These are phyloP conservation scores for Colletotrichum sp. DNA, from an alignment of 2,329 filamentous ascomycete genomes.

Conservation along the genomic window DNA sequence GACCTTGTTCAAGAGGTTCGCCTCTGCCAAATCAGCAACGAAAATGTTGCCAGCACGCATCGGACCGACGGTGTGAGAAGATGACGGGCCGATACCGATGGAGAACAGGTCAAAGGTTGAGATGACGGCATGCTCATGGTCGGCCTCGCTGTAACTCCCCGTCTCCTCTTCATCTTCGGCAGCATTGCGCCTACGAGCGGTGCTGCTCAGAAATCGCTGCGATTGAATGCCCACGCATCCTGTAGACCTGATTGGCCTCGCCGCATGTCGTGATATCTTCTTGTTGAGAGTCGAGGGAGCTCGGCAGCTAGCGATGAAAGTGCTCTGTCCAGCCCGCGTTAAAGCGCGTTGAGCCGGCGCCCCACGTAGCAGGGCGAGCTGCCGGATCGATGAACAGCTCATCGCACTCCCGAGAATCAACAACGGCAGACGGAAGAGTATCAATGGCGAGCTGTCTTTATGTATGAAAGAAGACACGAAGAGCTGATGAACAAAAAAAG, in stretches of 20 bases:
- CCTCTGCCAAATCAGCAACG: conserved; percentile 50
- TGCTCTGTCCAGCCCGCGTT: background rate
- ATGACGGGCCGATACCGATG: conserved; percentile 56
- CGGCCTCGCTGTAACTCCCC: conserved; percentile 52
- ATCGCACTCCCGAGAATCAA: background rate
- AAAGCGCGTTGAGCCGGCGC: conserved; percentile 17
- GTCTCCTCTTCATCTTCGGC: conserved; percentile 35
- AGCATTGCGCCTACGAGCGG: conserved; percentile 3
- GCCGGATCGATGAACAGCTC: conserved; percentile 13
- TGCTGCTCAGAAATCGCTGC: conserved; percentile 4
- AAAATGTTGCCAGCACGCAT: conserved; percentile 59
- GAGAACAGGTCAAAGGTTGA: conserved; percentile 58
- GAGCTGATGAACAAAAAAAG: background rate
- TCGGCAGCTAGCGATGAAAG: background rate
- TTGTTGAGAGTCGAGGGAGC: background rate
- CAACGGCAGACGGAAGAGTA: background rate
- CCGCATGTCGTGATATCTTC: background rate
- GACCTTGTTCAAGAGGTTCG: conserved; percentile 47
- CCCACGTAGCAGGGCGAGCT: conserved; percentile 17
- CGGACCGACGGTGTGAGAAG: conserved; percentile 55
- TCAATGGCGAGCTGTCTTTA: background rate
- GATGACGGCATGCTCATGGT: conserved; percentile 56
- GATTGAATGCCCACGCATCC: background rate
- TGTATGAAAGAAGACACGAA: background rate
- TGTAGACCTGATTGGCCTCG: background rate